phyloP scores from a whole-genome alignment of 2,329 filamentous ascomycete species.

The Coniochaeta pulveracea region DNA sequence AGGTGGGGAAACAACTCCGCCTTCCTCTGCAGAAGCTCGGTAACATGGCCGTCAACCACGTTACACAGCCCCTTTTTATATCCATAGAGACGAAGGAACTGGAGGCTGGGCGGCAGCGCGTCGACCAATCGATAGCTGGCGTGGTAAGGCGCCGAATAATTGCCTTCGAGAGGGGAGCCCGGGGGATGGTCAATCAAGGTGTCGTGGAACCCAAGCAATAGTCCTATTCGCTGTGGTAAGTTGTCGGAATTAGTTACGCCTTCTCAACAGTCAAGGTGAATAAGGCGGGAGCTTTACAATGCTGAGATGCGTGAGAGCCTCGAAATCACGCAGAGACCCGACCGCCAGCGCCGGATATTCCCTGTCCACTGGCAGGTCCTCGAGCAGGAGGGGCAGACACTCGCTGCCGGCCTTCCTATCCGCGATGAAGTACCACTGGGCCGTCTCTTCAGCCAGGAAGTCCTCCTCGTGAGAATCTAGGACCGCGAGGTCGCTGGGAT shows the following conservation, averaged over 20 bases:
- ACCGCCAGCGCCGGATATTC: conserved; percentile 5
- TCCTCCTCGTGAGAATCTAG: too few relatives aligned
- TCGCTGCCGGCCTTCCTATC: not conserved
- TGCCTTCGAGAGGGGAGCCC: not conserved
- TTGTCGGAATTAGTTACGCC: not conserved
- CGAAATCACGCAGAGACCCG: conserved; percentile 6
- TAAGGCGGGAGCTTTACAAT: not conserved
- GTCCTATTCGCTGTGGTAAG: conserved; percentile 1
- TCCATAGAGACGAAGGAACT: conserved; percentile 9
- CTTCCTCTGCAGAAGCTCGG: conserved; percentile 7
- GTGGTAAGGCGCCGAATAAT: too few relatives aligned
- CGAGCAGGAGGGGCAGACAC: not conserved
- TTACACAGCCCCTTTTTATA: conserved; percentile 6
- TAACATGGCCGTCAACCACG: conserved; percentile 4
- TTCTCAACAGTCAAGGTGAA: too few relatives aligned
- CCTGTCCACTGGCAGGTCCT: not conserved
- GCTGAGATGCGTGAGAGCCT: conserved; percentile 5
- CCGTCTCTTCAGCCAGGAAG: not conserved
- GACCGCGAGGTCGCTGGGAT: too few relatives aligned
- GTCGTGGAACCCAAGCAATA: not conserved
- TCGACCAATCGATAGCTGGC: conserved; percentile 6
- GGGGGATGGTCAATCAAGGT: too few relatives aligned
- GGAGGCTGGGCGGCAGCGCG: conserved; percentile 6
- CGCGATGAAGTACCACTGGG: not conserved
- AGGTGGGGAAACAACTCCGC: conserved; percentile 6